Evolutionary conservation across 805 yeast genomes (phyloP).

Genomic region (Maudiozyma saulgeensis): DNA sequence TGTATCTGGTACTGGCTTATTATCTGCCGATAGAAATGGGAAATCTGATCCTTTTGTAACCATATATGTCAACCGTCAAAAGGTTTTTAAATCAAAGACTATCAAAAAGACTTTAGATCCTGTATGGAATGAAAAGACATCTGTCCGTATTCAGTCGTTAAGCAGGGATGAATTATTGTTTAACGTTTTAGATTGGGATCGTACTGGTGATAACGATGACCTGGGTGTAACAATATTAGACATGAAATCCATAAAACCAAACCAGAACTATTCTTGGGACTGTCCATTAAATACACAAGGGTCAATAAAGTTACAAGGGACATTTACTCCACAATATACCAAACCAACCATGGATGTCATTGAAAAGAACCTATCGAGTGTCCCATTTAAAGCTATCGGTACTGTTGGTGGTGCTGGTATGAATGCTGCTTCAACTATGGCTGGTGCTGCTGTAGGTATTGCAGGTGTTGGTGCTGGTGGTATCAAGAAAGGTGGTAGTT

Average conservation of each 20-base stretch:
- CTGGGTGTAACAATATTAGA: slow-evolving; percentile 48
- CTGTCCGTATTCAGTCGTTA: slow-evolving; percentile 55
- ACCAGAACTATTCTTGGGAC: slow-evolving; percentile 36
- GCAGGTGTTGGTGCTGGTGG: slow-evolving; percentile 45
- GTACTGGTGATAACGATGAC: slow-evolving; percentile 57
- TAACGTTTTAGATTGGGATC: slow-evolving; percentile 67
- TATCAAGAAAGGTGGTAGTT: slow-evolving; percentile 38
- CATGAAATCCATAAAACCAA: slow-evolving; percentile 39
- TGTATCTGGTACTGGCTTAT: slow-evolving; percentile 43
- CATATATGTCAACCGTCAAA: slow-evolving; percentile 44
- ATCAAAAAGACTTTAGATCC: slow-evolving; percentile 64
- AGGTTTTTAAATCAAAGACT: slow-evolving; percentile 48
- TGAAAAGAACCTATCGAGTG: slow-evolving; percentile 34
- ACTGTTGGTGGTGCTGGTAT: slow-evolving; percentile 32
- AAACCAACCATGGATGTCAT: slow-evolving; percentile 48
- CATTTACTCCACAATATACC: slow-evolving; percentile 55
- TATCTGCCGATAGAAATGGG: slow-evolving; percentile 61
- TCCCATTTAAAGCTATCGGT: slow-evolving; percentile 40
- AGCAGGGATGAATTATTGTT: slow-evolving; percentile 40
- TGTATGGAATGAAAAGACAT: slow-evolving; percentile 60
- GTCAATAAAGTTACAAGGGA: slow-evolving; percentile 40
- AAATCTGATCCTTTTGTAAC: slow-evolving; percentile 63
- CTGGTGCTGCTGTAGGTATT: slow-evolving; percentile 31
- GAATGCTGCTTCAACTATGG: slow-evolving; percentile 31
- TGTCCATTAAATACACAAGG: slow-evolving; percentile 60